phyloP scores from a whole-genome alignment of 2,329 filamentous ascomycete species.

The Cladophialophora chaetospira region DNA sequence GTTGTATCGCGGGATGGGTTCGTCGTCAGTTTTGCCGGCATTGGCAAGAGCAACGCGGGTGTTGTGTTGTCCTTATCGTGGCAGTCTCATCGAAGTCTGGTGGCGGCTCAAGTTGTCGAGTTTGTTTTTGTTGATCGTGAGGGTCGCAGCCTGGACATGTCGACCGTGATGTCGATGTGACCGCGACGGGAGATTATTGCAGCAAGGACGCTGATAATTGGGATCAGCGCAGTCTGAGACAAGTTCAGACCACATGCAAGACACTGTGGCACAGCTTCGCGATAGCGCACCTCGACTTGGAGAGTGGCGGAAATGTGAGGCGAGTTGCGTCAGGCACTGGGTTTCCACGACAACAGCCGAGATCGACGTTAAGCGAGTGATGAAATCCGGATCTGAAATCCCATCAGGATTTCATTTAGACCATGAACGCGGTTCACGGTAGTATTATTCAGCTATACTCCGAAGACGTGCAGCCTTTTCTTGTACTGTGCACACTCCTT shows the following conservation, averaged over 20 bases:
- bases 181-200: not conserved
- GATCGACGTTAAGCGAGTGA: too few relatives aligned
- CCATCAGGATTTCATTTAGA: too few relatives aligned
- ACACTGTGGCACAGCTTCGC: not conserved
- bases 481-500: not conserved
- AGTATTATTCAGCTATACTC: not conserved
- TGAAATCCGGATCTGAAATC: too few relatives aligned
- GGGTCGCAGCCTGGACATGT: conserved; percentile 2
- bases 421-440: not conserved
- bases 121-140: conserved; percentile 2
- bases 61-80: not conserved
- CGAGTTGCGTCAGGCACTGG: conserved; percentile 15
- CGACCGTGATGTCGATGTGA: not conserved
- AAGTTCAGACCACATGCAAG: conserved; percentile 16
- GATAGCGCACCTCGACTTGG: too few relatives aligned
- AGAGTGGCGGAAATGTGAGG: conserved; percentile 5
- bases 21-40: conserved; percentile 39
- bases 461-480: not conserved
- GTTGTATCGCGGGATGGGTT: conserved; percentile 36
- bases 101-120: not conserved
- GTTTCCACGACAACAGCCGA: conserved; percentile 6
- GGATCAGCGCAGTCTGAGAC: not conserved
- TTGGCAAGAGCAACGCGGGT: conserved; percentile 33
- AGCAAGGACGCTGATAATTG: not conserved
- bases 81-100: conserved; percentile 15